Evolutionary conservation across 116 monocot genomes (phyloP).

Genomic region (Papilionanthe hybrid): DNA sequence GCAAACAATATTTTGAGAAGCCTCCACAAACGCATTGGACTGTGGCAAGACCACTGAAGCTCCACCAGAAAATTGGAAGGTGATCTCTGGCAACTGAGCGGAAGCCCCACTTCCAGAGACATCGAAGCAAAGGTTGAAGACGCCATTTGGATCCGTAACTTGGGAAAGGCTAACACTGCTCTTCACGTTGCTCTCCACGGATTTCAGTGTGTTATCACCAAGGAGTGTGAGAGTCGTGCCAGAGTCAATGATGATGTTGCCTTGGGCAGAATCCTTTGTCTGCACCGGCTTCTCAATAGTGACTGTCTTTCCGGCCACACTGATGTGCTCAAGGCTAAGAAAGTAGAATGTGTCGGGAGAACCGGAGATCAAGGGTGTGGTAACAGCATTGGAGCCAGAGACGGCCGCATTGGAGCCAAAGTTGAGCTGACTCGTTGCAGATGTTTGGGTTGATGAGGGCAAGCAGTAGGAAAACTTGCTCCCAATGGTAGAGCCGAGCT

Average conservation of each 20-base stretch:
- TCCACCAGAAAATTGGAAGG: not conserved
- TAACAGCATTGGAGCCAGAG: not conserved
- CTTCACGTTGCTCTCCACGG: not conserved
- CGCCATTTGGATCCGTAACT: too few relatives aligned
- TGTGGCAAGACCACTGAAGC: not conserved
- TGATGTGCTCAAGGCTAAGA: conserved; percentile 5
- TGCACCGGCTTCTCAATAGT: not conserved
- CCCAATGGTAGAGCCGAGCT: conserved; percentile 28
- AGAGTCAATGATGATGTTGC: conserved; percentile 18
- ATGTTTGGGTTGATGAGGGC: not conserved
- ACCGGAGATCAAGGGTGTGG: conserved; percentile 15
- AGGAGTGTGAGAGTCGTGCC: conserved; percentile 16
- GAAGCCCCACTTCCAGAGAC: not conserved
- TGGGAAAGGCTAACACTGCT: conserved; percentile 2
- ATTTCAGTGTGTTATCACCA: not conserved
- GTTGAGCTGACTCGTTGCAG: conserved; percentile 14
- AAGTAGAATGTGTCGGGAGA: not conserved
- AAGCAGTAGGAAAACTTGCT: conserved; percentile 57
- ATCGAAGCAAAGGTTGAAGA: conserved; percentile 31
- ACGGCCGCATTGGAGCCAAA: conserved; percentile 17
- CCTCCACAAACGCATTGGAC: not conserved
- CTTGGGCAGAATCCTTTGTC: not conserved
- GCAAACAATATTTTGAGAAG: not conserved
- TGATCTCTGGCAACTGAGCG: not conserved
- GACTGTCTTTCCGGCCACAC: conserved; percentile 4